phyloP scores from a whole-genome alignment of 2,329 filamentous ascomycete genomes.

The Thelonectria discophora region DNA sequence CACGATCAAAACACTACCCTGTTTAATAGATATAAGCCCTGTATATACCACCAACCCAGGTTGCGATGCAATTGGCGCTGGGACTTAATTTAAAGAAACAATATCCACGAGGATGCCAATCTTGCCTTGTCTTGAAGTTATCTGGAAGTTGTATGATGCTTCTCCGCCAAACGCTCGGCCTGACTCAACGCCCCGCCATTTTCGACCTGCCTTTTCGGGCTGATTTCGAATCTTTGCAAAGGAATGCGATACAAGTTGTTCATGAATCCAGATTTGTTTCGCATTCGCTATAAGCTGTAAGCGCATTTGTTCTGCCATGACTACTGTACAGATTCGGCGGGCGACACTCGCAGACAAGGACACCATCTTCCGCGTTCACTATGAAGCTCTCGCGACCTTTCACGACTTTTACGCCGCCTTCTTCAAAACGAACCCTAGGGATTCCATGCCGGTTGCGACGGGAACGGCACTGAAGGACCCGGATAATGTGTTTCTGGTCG shows the following conservation, averaged over 20 bases:
- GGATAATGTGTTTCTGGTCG: slow-evolving; percentile 26
- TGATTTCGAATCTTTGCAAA: not conserved
- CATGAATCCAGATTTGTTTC: not conserved
- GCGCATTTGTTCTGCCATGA: slow-evolving; percentile 12
- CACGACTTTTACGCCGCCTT: slow-evolving; percentile 37
- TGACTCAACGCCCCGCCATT: slow-evolving; percentile 6
- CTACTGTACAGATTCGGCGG: slow-evolving; percentile 27
- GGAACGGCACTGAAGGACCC: slow-evolving; percentile 29
- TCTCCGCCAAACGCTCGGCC: not conserved
- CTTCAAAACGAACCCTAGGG: slow-evolving; percentile 31
- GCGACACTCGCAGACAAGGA: slow-evolving; percentile 31
- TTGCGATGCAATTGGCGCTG: not conserved
- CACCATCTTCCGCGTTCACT: slow-evolving; percentile 33
- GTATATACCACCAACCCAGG: not conserved
- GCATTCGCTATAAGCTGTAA: not conserved
- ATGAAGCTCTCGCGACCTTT: slow-evolving; percentile 29
- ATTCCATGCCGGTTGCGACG: slow-evolving; percentile 29
- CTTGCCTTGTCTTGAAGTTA: not conserved
- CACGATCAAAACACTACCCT: slow-evolving; percentile 1
- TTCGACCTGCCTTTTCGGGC: slow-evolving; percentile 8
- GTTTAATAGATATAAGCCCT: not conserved
- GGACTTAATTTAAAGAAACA: not conserved
- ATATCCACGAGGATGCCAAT: not conserved
- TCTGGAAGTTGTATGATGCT: not conserved
- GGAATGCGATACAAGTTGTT: not conserved